These are phyloP conservation scores for Plectosphaerella sp. DNA, from an alignment of 2,329 filamentous ascomycete genomes.

Conservation along the genomic window DNA sequence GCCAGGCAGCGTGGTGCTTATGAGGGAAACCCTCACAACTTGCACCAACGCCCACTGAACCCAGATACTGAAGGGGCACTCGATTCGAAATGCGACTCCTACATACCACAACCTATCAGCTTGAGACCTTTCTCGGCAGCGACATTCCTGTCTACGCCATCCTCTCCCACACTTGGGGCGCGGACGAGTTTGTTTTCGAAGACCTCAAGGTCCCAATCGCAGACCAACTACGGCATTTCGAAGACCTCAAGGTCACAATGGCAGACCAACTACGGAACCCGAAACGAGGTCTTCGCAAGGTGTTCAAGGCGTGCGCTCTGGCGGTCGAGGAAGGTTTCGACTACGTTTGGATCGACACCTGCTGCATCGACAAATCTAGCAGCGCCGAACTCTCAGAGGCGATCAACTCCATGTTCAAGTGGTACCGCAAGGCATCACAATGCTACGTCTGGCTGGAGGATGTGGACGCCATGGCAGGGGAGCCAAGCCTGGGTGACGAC, in stretches of 20 bases:
- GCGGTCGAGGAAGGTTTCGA: constrained; percentile 3
- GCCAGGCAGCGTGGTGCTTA: no score
- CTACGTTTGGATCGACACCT: constrained; percentile 19
- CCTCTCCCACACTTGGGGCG: constrained; percentile 21
- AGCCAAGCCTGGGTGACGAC: neutral
- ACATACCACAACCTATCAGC: constrained; percentile 6
- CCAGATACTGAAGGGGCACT: neutral
- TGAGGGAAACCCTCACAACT: neutral
- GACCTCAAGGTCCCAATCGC: constrained; percentile 8
- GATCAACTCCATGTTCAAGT: constrained; percentile 14
- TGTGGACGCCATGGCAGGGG: neutral
- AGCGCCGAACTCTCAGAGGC: constrained; percentile 16
- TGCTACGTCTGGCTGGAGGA: constrained; percentile 17
- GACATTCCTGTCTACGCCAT: constrained; percentile 18
- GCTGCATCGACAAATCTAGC: constrained; percentile 21
- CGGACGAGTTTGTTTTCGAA: constrained; percentile 16
- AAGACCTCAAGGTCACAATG: constrained; percentile 9
- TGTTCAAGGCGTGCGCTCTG: constrained; percentile 4
- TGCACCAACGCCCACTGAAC: no score
- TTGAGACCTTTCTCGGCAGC: constrained; percentile 8
- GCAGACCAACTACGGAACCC: neutral
- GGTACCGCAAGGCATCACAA: constrained; percentile 13
- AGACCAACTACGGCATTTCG: constrained; percentile 4
- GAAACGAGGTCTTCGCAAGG: constrained; percentile 7
- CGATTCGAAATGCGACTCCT: constrained; percentile 13